phyloP scores from a whole-genome alignment of 805 yeast genomes.

The Wickerhamomyces alni region DNA sequence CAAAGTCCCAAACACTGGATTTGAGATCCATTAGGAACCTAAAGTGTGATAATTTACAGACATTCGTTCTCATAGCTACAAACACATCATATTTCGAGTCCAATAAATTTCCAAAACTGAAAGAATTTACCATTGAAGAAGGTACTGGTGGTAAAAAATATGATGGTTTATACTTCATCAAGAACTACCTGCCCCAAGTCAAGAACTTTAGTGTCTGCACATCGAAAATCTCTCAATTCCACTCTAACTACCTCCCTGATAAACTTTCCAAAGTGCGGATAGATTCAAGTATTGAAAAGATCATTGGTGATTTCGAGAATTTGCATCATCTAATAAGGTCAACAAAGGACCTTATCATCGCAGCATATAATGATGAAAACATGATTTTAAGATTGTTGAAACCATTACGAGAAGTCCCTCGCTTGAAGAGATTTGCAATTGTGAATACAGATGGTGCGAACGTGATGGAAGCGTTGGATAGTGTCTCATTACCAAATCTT shows the following conservation, averaged over 20 bases:
- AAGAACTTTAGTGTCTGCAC: slow-evolving; percentile 1
- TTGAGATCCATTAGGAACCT: neutral
- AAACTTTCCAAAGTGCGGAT: neutral
- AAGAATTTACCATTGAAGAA: neutral
- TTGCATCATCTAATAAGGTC: neutral
- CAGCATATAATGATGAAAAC: neutral
- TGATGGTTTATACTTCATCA: neutral
- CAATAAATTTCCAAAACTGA: neutral
- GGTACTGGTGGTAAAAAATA: neutral
- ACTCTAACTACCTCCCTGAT: neutral
- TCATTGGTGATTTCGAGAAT: neutral
- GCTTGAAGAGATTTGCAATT: too few species aligned
- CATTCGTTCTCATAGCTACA: neutral
- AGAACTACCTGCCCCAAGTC: slow-evolving; percentile 1
- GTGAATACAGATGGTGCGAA: too few species aligned
- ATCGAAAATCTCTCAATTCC: neutral
- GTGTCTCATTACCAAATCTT: too few species aligned
- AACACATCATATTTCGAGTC: neutral
- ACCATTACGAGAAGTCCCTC: neutral
- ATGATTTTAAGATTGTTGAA: too few species aligned
- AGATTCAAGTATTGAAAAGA: neutral
- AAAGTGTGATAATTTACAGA: neutral
- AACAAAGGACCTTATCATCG: neutral
- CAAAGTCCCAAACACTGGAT: too few species aligned
- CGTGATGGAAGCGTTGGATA: too few species aligned